phyloP scores from a whole-genome alignment of 2,329 filamentous ascomycete genomes.

The Fusarium longipes region DNA sequence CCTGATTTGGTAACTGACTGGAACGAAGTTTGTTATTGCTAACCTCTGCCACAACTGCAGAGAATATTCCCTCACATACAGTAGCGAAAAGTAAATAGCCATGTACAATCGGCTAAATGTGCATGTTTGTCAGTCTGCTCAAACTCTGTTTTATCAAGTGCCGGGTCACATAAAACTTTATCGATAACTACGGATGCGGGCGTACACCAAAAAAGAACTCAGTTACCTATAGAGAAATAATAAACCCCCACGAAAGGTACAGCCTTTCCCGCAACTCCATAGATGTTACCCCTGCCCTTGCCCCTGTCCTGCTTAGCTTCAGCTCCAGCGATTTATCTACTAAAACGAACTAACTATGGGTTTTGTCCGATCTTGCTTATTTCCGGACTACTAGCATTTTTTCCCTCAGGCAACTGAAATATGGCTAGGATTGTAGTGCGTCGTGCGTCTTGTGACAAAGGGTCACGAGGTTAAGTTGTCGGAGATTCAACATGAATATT shows the following conservation, averaged over 20 bases:
- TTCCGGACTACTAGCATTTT: neutral
- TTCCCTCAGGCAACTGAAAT: neutral
- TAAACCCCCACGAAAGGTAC: neutral
- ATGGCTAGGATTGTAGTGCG: neutral
- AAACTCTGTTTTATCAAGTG: slow-evolving; percentile 24
- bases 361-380: neutral
- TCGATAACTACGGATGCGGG: neutral
- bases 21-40: neutral
- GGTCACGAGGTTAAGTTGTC: neutral
- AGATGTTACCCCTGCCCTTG: neutral
- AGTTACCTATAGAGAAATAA: neutral
- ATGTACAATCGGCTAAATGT: neutral
- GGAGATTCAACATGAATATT: neutral
- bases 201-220: neutral
- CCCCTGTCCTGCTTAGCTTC: slow-evolving; percentile 3
- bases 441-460: neutral
- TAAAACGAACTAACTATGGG: neutral
- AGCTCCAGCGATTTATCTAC: neutral
- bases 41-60: neutral
- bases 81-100: neutral
- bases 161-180: neutral
- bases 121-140: neutral
- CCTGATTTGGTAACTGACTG: neutral
- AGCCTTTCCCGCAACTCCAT: slow-evolving; percentile 27
- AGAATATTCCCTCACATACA: slow-evolving; percentile 1